A percentile compares a stretch with the other conserved stretches of the same genome.
phyloP scores from a whole-genome alignment of 768 basidiomycete genomes.

The Psilocybe tampanensis region DNA sequence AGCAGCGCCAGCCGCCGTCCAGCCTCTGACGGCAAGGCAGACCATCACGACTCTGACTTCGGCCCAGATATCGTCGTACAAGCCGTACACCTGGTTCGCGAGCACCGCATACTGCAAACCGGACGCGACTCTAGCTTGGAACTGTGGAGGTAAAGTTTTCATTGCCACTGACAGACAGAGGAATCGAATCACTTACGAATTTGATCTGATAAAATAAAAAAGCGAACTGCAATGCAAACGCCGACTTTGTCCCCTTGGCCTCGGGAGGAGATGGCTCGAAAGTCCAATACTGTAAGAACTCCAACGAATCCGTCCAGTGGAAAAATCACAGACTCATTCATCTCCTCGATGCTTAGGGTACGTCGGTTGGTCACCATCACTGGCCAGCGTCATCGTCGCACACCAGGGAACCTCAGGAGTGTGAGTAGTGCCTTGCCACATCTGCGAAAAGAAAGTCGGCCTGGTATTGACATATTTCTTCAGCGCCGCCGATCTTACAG shows the following conservation, averaged over 20 bases:
- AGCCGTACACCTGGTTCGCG: slow-evolving; percentile 50
- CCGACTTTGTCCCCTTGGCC: slow-evolving; percentile 42
- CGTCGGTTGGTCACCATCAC: slow-evolving; percentile 34
- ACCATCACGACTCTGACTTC: slow-evolving; percentile 32
- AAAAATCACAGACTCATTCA: neutral
- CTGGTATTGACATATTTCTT: neutral
- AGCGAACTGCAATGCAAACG: slow-evolving; percentile 44
- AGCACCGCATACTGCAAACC: slow-evolving; percentile 54
- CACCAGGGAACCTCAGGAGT: slow-evolving; percentile 44
- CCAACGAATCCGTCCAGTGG: neutral
- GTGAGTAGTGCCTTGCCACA: slow-evolving; percentile 20
- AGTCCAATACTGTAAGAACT: slow-evolving; percentile 43
- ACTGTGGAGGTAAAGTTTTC: slow-evolving; percentile 46
- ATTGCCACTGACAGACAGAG: neutral
- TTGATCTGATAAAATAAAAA: slow-evolving; percentile 7
- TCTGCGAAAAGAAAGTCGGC: no score
- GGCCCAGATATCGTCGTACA: slow-evolving; percentile 43
- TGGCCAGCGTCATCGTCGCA: slow-evolving; percentile 39
- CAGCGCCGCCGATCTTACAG: slow-evolving; percentile 41
- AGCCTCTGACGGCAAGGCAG: slow-evolving; percentile 16
- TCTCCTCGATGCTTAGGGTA: slow-evolving; percentile 17
- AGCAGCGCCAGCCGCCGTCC: slow-evolving; percentile 7
- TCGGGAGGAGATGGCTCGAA: slow-evolving; percentile 44
- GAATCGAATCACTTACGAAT: neutral
- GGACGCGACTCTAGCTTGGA: slow-evolving; percentile 43